phyloP scores from a whole-genome alignment of 257 asterid genomes.

The Solanum etuberosum region DNA sequence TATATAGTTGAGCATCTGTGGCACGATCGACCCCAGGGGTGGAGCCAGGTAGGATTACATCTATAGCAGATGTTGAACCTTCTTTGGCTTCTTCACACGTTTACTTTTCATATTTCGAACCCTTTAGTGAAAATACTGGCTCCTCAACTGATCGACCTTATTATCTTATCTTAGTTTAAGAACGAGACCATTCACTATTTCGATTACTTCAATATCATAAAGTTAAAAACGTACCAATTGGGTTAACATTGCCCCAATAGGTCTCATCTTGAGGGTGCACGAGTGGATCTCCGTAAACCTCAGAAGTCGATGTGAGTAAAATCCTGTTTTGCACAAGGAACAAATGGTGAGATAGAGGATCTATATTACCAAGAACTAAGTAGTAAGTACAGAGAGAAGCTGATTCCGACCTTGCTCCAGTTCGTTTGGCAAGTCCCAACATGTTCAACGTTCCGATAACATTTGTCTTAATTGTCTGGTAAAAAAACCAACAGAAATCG shows the following conservation, averaged over 20 bases:
- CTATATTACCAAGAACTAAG: neutral
- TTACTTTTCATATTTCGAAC: neutral
- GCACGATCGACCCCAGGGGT: no score
- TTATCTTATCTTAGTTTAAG: neutral
- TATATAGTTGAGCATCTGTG: no score
- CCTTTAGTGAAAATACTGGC: neutral
- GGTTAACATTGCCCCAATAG: conserved; percentile 97
- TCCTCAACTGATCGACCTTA: neutral
- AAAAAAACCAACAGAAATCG: neutral
- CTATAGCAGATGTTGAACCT: neutral
- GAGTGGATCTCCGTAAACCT: conserved; percentile 96
- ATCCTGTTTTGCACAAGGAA: conserved; percentile 35
- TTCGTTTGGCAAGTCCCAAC: conserved; percentile 97
- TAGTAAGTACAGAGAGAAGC: neutral
- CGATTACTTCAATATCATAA: neutral
- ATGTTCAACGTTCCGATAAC: conserved; percentile 93
- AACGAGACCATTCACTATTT: neutral
- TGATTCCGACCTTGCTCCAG: conserved; percentile 69
- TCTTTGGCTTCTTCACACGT: neutral
- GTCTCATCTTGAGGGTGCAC: conserved; percentile 86
- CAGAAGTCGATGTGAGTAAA: conserved; percentile 86
- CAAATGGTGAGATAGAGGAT: neutral
- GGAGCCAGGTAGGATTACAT: no score
- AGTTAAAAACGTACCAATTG: conserved; percentile 53
- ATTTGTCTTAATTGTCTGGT: conserved; percentile 91